Base-by-base conservation (phyloP, 2,329 filamentous ascomycete species). In the Phialophora expanda region DNA sequence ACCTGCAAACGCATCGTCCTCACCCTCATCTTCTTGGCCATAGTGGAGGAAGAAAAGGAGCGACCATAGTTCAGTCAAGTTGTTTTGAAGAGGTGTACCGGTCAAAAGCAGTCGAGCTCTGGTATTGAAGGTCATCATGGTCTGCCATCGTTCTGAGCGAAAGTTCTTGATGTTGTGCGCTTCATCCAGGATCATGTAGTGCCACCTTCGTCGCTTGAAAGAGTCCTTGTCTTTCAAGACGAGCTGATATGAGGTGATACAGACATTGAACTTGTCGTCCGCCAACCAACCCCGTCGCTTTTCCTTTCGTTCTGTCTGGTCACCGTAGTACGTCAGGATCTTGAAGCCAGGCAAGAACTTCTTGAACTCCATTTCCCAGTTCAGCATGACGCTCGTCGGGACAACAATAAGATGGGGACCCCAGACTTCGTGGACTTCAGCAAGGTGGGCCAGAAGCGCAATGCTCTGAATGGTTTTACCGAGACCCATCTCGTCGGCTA, bases 361-460 rank as follows among this genome's bases (percentile, higher is more conserved):
- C 76, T 98, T 98, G 84, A 99, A 99, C 78, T 99, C 95, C 90
- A 98, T 98, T 77, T 99, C 96, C 95, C 95, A 99, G 76, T 99
- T 99, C 70, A 99, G 87, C 85, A 99, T 97, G 56, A 99, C 96
- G 78, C 93, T 98, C 1, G 95, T 99, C 1, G 95, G 95, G 1
- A 99, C 95, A 67, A 99, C 90, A 56, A 99, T 92, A 26, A 99
- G 82, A 81, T 99, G 95, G 0, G 95, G 93, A 0, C 96, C 95
- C 96, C 95, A 99, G 4, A 96, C 88, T 74, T 93, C 88, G 75
- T 97, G 91, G 46, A 92, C 86, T 68, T 93, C 93, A 8, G 96
- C 95, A 41, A 99, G 84, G 76, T 99, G 94, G 4, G 95, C 95
- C 44, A 99, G 83, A 2, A 99, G 82, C 3, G 96, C 90, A 73